Conservation (phyloP, 306 rosid species). For the Biancaea sappan region DNA sequence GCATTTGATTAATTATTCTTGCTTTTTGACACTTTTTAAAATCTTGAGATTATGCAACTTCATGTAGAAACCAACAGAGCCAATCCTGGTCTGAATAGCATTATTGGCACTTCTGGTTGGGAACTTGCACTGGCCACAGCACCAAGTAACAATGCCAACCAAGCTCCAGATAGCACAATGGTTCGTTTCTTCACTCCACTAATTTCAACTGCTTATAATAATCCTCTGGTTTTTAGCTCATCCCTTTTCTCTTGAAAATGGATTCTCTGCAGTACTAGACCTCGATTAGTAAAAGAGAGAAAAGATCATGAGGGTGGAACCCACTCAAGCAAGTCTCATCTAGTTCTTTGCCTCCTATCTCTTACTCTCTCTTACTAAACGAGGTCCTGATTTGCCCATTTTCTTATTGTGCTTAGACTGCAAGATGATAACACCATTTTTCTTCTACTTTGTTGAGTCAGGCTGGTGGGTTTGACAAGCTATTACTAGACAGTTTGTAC, state of each 20-base stretch:
- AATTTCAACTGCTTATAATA: slow-evolving; percentile 6
- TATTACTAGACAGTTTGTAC: slow-evolving; percentile 88
- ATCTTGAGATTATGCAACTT: slow-evolving; percentile 8
- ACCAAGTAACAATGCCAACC: slow-evolving; percentile 64
- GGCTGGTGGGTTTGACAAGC: slow-evolving; percentile 93
- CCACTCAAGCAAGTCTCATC: too few species aligned
- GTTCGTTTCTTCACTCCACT: slow-evolving; percentile 50
- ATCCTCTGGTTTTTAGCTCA: neutral
- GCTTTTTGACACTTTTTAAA: too few species aligned
- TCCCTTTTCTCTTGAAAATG: too few species aligned
- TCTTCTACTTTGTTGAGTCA: slow-evolving; percentile 37
- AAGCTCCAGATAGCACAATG: slow-evolving; percentile 49
- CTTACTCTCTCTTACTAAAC: too few species aligned
- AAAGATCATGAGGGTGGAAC: too few species aligned
- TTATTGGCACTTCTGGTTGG: slow-evolving; percentile 83
- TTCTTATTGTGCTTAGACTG: neutral
- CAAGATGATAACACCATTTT: neutral
- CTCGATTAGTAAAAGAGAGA: too few species aligned
- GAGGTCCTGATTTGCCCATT: too few species aligned
- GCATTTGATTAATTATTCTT: too few species aligned
- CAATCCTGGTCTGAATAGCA: slow-evolving; percentile 42
- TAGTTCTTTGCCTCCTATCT: too few species aligned
- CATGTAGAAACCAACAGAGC: slow-evolving; percentile 52
- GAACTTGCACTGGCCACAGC: slow-evolving; percentile 83
- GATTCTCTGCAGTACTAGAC: too few species aligned